Evolutionary conservation across 495 filamentous ascomycete genomes (phyloP), one percentile per base, ranked within the genome.

Genomic region (Xylaria flabelliformis): DNA sequence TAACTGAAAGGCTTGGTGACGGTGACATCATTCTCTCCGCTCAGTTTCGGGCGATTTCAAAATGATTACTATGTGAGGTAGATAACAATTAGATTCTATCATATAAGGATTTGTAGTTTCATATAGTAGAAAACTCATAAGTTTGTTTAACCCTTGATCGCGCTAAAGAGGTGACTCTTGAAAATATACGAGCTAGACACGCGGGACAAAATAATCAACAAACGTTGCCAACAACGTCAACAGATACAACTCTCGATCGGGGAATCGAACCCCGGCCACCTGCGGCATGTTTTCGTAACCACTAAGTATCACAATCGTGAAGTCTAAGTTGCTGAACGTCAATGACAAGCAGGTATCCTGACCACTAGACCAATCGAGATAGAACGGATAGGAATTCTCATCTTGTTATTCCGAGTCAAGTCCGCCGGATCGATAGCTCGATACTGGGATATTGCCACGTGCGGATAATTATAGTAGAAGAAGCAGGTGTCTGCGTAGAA

Each of bases 201-300:
- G 36, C n/a, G 17, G 36, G 19, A 15, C 1, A 36, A 26, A 17
- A 58, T 3, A n/a, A 21, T 39, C 15, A 36, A 61, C 6, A 10
- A n/a, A 61, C 9, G 8, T 36, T 19, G 4, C 55, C 19, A 41
- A 32, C 0, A 8, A 41, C 2, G 3, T n/a, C 21, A 55, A 56
- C 39, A 42, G 44, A 19, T 1, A 36, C 17, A 24, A 50, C 79
- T 80, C 80, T 79, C 76, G 76, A 79, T 78, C 79, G 80, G 79
- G 80, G 80, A 82, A 82, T 82, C 78, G 80, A 82, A 82, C 80
- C 77, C 80, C 80, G 79, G 77, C 76, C 79, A 79, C 79, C 75
- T 75, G 80, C 78, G 78, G 24, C 24, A 48, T 69, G 41, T 21
- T 32, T 13, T 66, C 44, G 15, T n/a, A 24, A 15, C 19, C 17